Evolutionary conservation across 345 rosid species (phyloP).

Genomic region (Carallia brachiata): DNA sequence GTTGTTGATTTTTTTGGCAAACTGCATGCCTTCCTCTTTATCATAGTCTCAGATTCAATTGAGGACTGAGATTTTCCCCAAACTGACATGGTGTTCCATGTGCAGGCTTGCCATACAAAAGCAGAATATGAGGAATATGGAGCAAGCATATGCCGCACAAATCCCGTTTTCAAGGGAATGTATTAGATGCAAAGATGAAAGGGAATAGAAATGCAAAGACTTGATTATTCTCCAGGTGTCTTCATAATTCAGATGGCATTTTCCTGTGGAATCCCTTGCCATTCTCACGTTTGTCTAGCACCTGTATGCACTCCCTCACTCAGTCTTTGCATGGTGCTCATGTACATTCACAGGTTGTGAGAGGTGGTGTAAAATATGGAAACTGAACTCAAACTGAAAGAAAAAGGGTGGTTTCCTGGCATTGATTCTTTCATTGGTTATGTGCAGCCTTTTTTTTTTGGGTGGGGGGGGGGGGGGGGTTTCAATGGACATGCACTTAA

Average conservation of each 20-base stretch:
- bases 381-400: neutral
- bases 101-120: slow-evolving; percentile 96
- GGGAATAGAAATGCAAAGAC: slow-evolving; percentile 1
- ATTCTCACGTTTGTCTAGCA: neutral
- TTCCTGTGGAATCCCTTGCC: neutral
- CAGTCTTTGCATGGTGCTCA: slow-evolving; percentile 13
- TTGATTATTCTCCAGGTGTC: neutral
- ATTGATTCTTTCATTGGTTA: slow-evolving; percentile 37
- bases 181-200: slow-evolving; percentile 42
- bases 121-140: slow-evolving; percentile 96
- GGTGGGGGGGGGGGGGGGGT: neutral
- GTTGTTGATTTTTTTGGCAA: neutral
- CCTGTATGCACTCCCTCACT: neutral
- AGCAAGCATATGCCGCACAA: slow-evolving; percentile 97
- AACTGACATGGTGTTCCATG: neutral
- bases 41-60: neutral
- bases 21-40: neutral
- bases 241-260: neutral
- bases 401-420: slow-evolving; percentile 7
- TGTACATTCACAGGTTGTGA: neutral
- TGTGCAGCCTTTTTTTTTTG: slow-evolving; percentile 1
- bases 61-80: no score
- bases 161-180: slow-evolving; percentile 99
- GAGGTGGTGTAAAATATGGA: slow-evolving; percentile 10
- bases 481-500: slow-evolving; percentile 1